Conservation (phyloP, 2,329 filamentous ascomycete species). For the Balansia obtecta region DNA sequence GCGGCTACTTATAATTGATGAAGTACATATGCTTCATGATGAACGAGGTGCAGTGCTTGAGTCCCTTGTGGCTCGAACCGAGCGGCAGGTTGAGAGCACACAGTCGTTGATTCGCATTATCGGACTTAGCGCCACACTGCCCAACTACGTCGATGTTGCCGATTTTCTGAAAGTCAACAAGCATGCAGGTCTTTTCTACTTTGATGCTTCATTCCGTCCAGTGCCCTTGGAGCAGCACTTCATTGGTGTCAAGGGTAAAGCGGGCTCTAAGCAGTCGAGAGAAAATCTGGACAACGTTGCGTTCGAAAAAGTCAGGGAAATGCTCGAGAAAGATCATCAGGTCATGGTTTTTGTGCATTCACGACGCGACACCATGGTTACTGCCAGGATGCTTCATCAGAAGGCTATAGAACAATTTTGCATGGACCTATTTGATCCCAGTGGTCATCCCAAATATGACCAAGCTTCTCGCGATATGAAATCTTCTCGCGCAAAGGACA, state of each 20-base stretch:
- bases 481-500: slow-evolving; percentile 69
- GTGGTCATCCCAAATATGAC: slow-evolving; percentile 65
- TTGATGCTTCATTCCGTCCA: slow-evolving; percentile 88
- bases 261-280: slow-evolving; percentile 65
- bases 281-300: slow-evolving; percentile 81
- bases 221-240: slow-evolving; percentile 97
- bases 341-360: slow-evolving; percentile 99
- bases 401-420: slow-evolving; percentile 74
- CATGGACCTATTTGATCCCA: slow-evolving; percentile 72
- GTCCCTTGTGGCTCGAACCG: slow-evolving; percentile 85
- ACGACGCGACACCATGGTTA: slow-evolving; percentile 81
- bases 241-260: slow-evolving; percentile 86
- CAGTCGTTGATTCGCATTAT: slow-evolving; percentile 95
- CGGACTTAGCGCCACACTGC: slow-evolving; percentile 86
- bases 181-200: slow-evolving; percentile 87
- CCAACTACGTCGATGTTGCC: slow-evolving; percentile 93
- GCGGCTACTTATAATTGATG: slow-evolving; percentile 88
- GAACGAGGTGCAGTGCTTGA: slow-evolving; percentile 93
- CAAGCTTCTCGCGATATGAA: slow-evolving; percentile 75
- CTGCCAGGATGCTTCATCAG: slow-evolving; percentile 73
- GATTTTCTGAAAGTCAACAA: slow-evolving; percentile 96
- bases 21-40: slow-evolving; percentile 98
- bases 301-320: slow-evolving; percentile 90
- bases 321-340: slow-evolving; percentile 87
- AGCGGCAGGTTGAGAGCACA: slow-evolving; percentile 94